These are phyloP conservation scores for Chaetomiaceae sp. DNA, from an alignment of 2,329 filamentous ascomycete species.

Conservation along the genomic window DNA sequence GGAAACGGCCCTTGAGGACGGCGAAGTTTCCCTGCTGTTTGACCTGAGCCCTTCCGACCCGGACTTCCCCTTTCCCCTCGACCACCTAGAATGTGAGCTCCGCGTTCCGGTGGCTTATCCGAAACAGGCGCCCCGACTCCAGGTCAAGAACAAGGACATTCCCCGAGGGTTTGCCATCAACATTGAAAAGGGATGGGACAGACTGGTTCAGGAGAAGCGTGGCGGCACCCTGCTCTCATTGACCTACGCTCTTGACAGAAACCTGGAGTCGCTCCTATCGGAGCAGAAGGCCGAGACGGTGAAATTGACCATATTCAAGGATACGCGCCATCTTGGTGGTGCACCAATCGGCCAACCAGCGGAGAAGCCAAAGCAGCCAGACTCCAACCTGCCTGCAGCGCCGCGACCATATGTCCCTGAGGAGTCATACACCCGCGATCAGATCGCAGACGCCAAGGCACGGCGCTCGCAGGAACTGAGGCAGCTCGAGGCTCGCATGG, in stretches of 20 bases:
- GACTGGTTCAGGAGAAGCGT: slow-evolving; percentile 50
- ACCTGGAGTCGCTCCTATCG: slow-evolving; percentile 63
- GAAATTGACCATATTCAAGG: slow-evolving; percentile 58
- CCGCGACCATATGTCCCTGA: slow-evolving; percentile 35
- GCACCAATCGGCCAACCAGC: slow-evolving; percentile 5
- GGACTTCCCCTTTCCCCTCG: slow-evolving; percentile 75
- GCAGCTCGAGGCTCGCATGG: slow-evolving; percentile 70
- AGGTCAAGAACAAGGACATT: slow-evolving; percentile 47
- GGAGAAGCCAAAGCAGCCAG: not conserved
- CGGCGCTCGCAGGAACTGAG: slow-evolving; percentile 60
- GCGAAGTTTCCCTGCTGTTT: slow-evolving; percentile 55
- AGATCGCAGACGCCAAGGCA: slow-evolving; percentile 57
- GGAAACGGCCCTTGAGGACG: slow-evolving; percentile 38
- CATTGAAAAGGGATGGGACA: slow-evolving; percentile 67
- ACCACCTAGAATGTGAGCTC: slow-evolving; percentile 60
- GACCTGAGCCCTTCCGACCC: slow-evolving; percentile 68
- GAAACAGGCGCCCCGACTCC: slow-evolving; percentile 48
- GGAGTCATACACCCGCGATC: slow-evolving; percentile 49
- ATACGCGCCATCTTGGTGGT: slow-evolving; percentile 43
- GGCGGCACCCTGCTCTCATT: slow-evolving; percentile 57
- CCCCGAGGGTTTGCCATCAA: slow-evolving; percentile 66
- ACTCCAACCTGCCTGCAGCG: slow-evolving; percentile 3
- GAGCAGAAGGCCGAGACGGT: slow-evolving; percentile 66
- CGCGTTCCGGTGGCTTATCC: slow-evolving; percentile 61
- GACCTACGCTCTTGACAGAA: slow-evolving; percentile 65